Conservation (phyloP, 768 basidiomycete species). For the Baorangia bicolor region DNA sequence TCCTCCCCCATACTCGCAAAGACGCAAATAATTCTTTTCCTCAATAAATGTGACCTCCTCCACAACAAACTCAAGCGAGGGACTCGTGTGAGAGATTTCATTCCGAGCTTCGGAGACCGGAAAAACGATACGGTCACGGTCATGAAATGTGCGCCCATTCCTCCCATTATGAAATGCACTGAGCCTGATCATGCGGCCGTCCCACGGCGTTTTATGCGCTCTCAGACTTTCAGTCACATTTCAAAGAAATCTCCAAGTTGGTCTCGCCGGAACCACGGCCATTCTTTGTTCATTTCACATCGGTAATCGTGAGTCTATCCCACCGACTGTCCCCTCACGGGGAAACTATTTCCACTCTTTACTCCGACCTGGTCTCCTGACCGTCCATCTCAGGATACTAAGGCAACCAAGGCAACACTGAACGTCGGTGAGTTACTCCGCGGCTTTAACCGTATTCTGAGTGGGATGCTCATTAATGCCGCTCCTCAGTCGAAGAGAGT, state of each 20-base stretch:
- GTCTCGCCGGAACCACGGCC: slow-evolving; percentile 63
- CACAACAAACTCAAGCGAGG: slow-evolving; percentile 72
- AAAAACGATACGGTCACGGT: slow-evolving; percentile 69
- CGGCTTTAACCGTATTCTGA: not conserved
- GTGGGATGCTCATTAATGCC: slow-evolving; percentile 4
- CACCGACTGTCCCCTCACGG: not conserved
- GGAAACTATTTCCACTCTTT: not conserved
- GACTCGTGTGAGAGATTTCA: slow-evolving; percentile 60
- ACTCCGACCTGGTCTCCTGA: slow-evolving; percentile 5
- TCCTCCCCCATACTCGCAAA: slow-evolving; percentile 60
- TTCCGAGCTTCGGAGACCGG: slow-evolving; percentile 72
- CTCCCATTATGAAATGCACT: not conserved
- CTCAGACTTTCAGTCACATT: slow-evolving; percentile 76
- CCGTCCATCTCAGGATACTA: slow-evolving; percentile 57
- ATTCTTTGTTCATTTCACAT: slow-evolving; percentile 73
- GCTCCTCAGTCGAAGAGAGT: slow-evolving; percentile 60
- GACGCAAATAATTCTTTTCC: slow-evolving; percentile 53
- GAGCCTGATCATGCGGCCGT: slow-evolving; percentile 9
- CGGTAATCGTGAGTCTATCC: slow-evolving; percentile 62
- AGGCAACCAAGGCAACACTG: slow-evolving; percentile 70
- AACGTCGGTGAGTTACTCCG: slow-evolving; percentile 51
- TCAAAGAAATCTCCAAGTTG: slow-evolving; percentile 67
- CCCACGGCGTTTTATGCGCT: not conserved
- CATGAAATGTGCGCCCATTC: slow-evolving; percentile 56
- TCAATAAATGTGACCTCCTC: slow-evolving; percentile 73